Base-by-base conservation (phyloP, 495 filamentous ascomycete species). In the Penicillium parvum region DNA sequence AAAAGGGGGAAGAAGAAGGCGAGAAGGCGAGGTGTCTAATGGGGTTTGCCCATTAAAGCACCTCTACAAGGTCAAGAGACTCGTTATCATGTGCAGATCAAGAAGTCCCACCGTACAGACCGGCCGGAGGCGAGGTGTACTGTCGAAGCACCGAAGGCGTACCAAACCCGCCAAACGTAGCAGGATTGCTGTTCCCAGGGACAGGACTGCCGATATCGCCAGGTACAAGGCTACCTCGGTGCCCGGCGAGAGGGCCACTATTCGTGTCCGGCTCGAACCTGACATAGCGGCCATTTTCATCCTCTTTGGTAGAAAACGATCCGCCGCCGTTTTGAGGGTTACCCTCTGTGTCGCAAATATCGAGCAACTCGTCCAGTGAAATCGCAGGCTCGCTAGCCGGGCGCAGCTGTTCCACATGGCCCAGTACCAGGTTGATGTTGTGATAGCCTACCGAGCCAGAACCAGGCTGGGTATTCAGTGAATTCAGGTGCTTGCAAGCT, bases 301-400 rank as follows among this genome's bases (percentile, higher is more conserved):
- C 73, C 28, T 75, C 73, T 35, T 71, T 71, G 42, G 84, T 71
- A 17, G 74, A 76, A 59, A 97, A 95, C 29, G 73, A 82, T 14
- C 92, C 92, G 38, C 92, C 92, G 38, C 92, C 92, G 50, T 97
- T 97, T 35, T 84, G 77, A 0, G 70, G 57, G 53, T 86, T 94
- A 43, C 92, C 92, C 58, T 92, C 84, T 1, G 90, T 94, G 47
- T 96, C 90, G 62, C 86, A 91, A 42, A 95, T 87, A 34, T 88
- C 84, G n/a, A 89, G 72, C 61, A 98, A 73, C 49, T 95, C 90
- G 20, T 78, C 68, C 37, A 85, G 69, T 3, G 69, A 68, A 44
- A 92, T 77, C 0, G 76, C 63, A 2, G 75, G 64, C 28, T 88
- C 83, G 27, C 60, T 64, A 0, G 71, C 49, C 16, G 75, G 65